These are phyloP conservation scores for Arachis stenosperma DNA, from an alignment of 306 rosid genomes.

Conservation along the genomic window DNA sequence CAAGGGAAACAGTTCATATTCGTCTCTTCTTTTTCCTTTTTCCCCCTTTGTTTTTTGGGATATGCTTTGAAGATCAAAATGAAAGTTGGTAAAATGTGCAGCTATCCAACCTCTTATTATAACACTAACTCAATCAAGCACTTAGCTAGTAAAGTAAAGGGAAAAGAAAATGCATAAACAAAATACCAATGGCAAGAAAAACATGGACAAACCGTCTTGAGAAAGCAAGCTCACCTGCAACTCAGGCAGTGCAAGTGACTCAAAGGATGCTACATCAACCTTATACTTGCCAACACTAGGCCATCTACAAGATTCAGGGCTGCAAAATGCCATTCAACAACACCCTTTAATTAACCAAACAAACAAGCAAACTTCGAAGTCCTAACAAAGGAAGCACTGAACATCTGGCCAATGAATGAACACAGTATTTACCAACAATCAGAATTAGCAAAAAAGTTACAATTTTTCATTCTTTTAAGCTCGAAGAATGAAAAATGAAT, in stretches of 20 bases:
- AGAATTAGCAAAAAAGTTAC: background rate
- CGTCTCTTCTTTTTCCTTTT: background rate
- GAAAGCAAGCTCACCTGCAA: slow-evolving; percentile 62
- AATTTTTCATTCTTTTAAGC: background rate
- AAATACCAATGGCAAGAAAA: slow-evolving; percentile 7
- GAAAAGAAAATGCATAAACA: background rate
- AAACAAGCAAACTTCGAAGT: slow-evolving; percentile 8
- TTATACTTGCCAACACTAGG: slow-evolving; percentile 83
- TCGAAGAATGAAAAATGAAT: slow-evolving; percentile 4
- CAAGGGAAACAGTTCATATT: slow-evolving; percentile 6
- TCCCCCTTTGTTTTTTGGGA: background rate
- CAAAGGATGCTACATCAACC: slow-evolving; percentile 77
- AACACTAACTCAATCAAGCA: background rate
- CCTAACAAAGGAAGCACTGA: background rate
- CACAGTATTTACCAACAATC: background rate
- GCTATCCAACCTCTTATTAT: background rate
- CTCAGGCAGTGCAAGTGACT: slow-evolving; percentile 78
- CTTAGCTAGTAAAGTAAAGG: background rate
- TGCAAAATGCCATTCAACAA: slow-evolving; percentile 52
- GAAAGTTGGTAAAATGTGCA: slow-evolving; percentile 2
- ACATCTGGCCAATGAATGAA: background rate
- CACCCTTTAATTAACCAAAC: slow-evolving; percentile 32
- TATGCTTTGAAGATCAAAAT: slow-evolving; percentile 17
- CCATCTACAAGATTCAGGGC: slow-evolving; percentile 70
- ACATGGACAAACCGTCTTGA: background rate